A percentile compares a stretch with the other conserved stretches of the same genome.
Conservation (phyloP, 2,329 filamentous ascomycete genomes). For the Scopulariopsis brevicaulis region DNA sequence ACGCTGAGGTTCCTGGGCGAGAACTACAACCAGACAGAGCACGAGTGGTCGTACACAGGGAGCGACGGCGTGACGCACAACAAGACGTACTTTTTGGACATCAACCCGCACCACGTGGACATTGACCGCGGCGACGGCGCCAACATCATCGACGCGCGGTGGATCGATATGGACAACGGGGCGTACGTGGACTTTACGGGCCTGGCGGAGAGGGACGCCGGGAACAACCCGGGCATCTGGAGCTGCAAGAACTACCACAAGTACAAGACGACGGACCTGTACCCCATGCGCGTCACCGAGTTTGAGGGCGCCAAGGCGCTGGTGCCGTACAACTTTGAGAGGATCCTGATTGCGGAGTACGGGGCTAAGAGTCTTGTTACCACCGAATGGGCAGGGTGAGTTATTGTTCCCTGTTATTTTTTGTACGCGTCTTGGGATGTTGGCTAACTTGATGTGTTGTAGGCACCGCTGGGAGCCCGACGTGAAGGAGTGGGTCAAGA, state of each 20-base stretch:
- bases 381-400: conserved; percentile 52
- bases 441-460: background rate
- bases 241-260: conserved; percentile 72
- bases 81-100: conserved; percentile 57
- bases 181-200: conserved; percentile 79
- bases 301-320: conserved; percentile 64
- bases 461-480: conserved; percentile 51
- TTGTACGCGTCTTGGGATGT: background rate
- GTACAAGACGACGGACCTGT: conserved; percentile 61
- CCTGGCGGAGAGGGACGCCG: conserved; percentile 54
- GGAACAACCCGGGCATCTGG: conserved; percentile 51
- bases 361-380: conserved; percentile 45
- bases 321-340: conserved; percentile 59
- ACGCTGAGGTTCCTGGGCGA: conserved; percentile 56
- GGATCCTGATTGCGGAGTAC: conserved; percentile 56
- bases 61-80: conserved; percentile 27
- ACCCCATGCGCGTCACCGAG: conserved; percentile 59
- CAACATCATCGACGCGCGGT: conserved; percentile 77
- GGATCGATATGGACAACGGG: conserved; percentile 66
- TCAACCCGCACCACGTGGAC: conserved; percentile 60
- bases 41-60: conserved; percentile 39
- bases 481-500: conserved; percentile 47
- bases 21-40: conserved; percentile 56
- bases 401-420: conserved; percentile 8
- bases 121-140: conserved; percentile 51